phyloP scores from a whole-genome alignment of 768 basidiomycete genomes.

The Serendipita vermifera region DNA sequence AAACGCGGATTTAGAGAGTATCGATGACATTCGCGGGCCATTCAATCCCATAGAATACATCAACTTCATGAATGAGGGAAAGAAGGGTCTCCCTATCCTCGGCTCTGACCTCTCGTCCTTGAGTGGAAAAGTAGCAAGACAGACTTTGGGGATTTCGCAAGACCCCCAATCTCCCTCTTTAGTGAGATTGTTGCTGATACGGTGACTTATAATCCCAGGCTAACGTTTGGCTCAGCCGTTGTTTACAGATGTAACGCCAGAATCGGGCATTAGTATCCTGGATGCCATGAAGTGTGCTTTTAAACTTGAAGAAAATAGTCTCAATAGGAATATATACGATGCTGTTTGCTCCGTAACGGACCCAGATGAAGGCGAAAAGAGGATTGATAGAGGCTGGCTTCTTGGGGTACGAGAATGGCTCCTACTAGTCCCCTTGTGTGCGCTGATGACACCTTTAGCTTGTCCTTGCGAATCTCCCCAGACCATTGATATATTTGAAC shows the following conservation, averaged over 20 bases:
- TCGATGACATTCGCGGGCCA: background rate
- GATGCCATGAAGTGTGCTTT: background rate
- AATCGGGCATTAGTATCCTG: background rate
- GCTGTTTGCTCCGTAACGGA: background rate
- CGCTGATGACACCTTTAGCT: background rate
- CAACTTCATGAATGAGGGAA: background rate
- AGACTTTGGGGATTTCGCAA: background rate
- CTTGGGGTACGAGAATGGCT: background rate
- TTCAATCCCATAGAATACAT: background rate
- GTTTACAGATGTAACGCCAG: background rate
- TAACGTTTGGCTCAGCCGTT: background rate
- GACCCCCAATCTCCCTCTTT: background rate
- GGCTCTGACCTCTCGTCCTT: background rate
- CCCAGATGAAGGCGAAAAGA: background rate
- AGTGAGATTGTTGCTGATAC: background rate
- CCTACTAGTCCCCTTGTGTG: background rate
- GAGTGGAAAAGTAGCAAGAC: background rate
- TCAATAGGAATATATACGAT: background rate
- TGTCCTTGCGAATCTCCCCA: constrained; percentile 1
- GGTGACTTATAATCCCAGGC: background rate
- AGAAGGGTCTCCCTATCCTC: background rate
- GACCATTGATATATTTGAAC: background rate
- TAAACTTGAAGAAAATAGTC: background rate
- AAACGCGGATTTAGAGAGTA: background rate
- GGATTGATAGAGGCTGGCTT: background rate